Evolutionary conservation across 1,139 yeast genomes (phyloP), one percentile per base, ranked within the genome.

Genomic region (Diutina mesorugosa): DNA sequence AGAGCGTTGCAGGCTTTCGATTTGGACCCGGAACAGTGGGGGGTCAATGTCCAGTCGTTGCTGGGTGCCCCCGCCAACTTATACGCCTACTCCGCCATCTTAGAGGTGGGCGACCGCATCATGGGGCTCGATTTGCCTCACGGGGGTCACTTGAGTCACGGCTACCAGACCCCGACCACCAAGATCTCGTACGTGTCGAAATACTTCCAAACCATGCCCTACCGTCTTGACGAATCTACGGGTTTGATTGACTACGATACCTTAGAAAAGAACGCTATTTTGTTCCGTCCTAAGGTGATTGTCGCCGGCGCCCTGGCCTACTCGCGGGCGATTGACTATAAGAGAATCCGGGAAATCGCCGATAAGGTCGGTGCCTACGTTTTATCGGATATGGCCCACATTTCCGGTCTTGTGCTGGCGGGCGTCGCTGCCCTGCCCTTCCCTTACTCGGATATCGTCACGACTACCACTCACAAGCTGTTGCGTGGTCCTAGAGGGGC

Each of bases 401-500:
- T 93, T 65, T 89, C 97, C 41, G 98, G 99, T 69, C 80, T 93
- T 65, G 81, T 93, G 61, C 96, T 98, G 59, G 96, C 98, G 60
- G 96, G 96, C 64, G 98, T 91, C 59, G 89, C 90, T 60, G 96
- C 96, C 68, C 87, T 96, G 59, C 99, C 99, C 60, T 93, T 93
- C 73, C 91, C 89, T 70, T 88, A 87, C 73, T 93, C 97, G 61
- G 99, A 93, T 73, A 87, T 93, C 67, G 99, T 93, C 68, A 93
- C 99, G 63, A 93, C 98, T 67, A 93, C 99, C 59, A 90, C 98
- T 60, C 99, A 93, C 81, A 93, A 93, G 77, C 90, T 98, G 48
- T 81, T 93, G 69, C 88, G 99, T 78, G 99, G 99, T 60, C 99
- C 99, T 70, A 87, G 99, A 76, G 99, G 99, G 71, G 96, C 99